Base-by-base conservation (phyloP, 176 grass and related monocot genomes). In the Pharus latifolius region DNA sequence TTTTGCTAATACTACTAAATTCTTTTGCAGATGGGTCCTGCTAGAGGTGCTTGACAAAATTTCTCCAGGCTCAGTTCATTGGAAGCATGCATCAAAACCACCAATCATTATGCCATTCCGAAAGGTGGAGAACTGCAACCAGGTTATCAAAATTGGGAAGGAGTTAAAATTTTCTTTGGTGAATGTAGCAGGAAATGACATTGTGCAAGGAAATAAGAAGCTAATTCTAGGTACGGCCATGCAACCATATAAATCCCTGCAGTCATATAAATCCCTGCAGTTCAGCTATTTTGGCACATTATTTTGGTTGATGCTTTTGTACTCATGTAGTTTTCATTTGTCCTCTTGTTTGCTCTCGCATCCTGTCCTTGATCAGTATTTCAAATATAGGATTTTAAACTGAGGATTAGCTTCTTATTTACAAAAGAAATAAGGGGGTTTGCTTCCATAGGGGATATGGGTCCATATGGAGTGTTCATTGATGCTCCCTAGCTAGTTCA, bases 151-250 rank as follows among this genome's bases (percentile, higher is more conserved):
- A 65, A 89, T 97, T 2, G 94, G 94, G 42, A 97, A 83, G 67
- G 72, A 92, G 75, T 77, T 97, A 17, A 92, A 87, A 0, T 92
- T 97, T 64, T 97, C 94, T 67, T 67, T 97, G 27, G 89, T 97
- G 18, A 97, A 97, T 80, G 80, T 97, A 23, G 89, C 94, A 27
- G 94, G 94, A 77, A 97, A 90, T 90, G 94, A 97, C 23, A 85
- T 97, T 85, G 86, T 97, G 40, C 94, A 97, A 85, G 94, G 89
- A 97, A 97, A 97, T 47, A 97, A 90, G 46, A 97, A 97, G 79
- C 78, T 97, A 24, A 97, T 93, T 83, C 78, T 97, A 42, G 89
- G 94, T 92, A 63, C 53, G 56, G 58, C 13, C 35, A 38, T 38
- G 8, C 9, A 9, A n/a, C n/a, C n/a, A n/a, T n/a, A n/a, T n/a